Conservation (phyloP, 2,329 filamentous ascomycete genomes). For the Phyllosticta paracitricarpa region DNA sequence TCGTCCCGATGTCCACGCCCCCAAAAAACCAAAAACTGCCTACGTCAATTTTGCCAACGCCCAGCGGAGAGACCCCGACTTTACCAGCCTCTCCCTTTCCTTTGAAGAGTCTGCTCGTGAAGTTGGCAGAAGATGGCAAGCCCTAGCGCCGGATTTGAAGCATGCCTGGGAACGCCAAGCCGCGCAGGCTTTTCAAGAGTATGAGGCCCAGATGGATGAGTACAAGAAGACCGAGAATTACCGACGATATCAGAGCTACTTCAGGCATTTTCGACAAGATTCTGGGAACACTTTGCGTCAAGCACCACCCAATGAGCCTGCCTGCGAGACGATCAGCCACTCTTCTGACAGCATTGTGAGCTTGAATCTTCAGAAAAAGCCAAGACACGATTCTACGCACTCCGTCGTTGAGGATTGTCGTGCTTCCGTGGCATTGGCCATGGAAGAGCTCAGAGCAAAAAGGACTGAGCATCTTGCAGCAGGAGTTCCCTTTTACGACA, state of each 20-base stretch:
- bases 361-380: background rate
- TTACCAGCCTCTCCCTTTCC: conserved; percentile 21
- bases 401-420: conserved; percentile 23
- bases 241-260: conserved; percentile 26
- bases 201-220: conserved; percentile 29
- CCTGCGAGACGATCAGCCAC: background rate
- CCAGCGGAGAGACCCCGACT: conserved; percentile 24
- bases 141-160: conserved; percentile 25
- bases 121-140: conserved; percentile 29
- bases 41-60: conserved; percentile 34
- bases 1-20: conserved; percentile 26
- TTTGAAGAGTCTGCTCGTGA: conserved; percentile 31
- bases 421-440: conserved; percentile 25
- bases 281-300: background rate
- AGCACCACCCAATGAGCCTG: background rate
- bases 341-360: background rate
- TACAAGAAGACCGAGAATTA: conserved; percentile 30
- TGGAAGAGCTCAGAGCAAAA: conserved; percentile 24
- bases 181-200: conserved; percentile 28
- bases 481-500: conserved; percentile 19
- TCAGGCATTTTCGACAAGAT: conserved; percentile 25
- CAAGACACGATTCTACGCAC: conserved; percentile 17
- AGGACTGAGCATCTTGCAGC: conserved; percentile 22
- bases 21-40: conserved; percentile 32
- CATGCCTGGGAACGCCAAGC: conserved; percentile 29